Percentiles rank a stretch among this genome's conserved stretches.
Conservation (phyloP, 768 basidiomycete genomes). For the Asterophora lycoperdoides region DNA sequence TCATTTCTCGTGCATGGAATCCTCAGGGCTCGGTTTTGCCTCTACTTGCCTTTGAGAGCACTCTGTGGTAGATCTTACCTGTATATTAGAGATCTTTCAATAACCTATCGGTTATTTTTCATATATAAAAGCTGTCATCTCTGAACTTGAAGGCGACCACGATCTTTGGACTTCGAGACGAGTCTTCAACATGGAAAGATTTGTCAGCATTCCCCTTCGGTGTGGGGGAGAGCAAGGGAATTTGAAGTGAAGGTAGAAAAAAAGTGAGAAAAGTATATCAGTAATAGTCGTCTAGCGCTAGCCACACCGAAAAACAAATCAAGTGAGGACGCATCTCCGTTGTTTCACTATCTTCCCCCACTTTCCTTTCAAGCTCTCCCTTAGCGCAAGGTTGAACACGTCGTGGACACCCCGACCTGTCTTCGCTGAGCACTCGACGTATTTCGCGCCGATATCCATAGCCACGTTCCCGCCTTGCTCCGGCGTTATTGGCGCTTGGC, state of each 20-base stretch:
- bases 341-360: constrained; percentile 72
- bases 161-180: too few species aligned
- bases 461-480: constrained; percentile 86
- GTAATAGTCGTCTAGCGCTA: constrained; percentile 19
- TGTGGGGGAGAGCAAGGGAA: too few species aligned
- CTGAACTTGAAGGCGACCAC: too few species aligned
- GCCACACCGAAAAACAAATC: constrained; percentile 16
- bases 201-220: too few species aligned
- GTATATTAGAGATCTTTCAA: too few species aligned
- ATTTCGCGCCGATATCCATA: constrained; percentile 88
- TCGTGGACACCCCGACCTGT: constrained; percentile 87
- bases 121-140: too few species aligned
- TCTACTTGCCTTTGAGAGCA: too few species aligned
- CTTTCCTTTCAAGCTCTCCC: constrained; percentile 80
- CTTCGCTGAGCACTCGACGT: constrained; percentile 93
- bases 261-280: constrained; percentile 15
- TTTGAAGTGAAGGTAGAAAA: constrained; percentile 6
- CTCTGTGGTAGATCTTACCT: too few species aligned
- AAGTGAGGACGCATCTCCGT: constrained; percentile 67
- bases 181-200: too few species aligned
- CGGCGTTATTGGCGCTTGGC: constrained; percentile 71
- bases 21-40: too few species aligned
- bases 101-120: too few species aligned
- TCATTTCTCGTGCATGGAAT: too few species aligned
- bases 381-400: constrained; percentile 85